Percentiles rank a stretch among this genome's conserved stretches.
Conservation (phyloP, 1,284 basidiomycete genomes). For the Hymenochaete sp. region DNA sequence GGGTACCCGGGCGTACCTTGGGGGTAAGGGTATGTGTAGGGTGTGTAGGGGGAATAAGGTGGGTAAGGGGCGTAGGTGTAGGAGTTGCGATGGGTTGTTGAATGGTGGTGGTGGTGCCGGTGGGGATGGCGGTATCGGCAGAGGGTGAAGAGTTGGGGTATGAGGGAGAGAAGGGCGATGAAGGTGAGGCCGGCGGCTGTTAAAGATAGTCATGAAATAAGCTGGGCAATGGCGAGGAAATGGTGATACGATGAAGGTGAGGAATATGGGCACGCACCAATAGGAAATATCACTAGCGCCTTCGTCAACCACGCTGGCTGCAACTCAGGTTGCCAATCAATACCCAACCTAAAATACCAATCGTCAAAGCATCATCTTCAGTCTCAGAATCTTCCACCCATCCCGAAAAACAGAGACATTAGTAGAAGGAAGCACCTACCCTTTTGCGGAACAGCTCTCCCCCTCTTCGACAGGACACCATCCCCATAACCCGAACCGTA, state of each 20-base stretch:
- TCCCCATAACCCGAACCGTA: slow-evolving; percentile 26
- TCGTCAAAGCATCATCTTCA: no score
- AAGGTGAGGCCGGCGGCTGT: slow-evolving; percentile 25
- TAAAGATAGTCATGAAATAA: neutral
- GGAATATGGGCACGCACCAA: slow-evolving; percentile 20
- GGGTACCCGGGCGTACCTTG: no score
- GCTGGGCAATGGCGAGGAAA: neutral
- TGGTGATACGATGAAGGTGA: slow-evolving; percentile 1
- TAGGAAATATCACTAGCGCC: slow-evolving; percentile 24
- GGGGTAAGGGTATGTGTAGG: no score
- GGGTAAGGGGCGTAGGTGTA: neutral
- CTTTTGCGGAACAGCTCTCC: slow-evolving; percentile 20
- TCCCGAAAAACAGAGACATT: neutral
- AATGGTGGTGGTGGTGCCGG: no score
- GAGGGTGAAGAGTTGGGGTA: slow-evolving; percentile 22
- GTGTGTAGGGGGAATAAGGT: no score
- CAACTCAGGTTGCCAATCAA: slow-evolving; percentile 22
- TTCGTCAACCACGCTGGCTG: slow-evolving; percentile 22
- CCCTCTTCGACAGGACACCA: slow-evolving; percentile 24
- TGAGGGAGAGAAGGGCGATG: slow-evolving; percentile 20
- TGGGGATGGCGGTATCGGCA: slow-evolving; percentile 20
- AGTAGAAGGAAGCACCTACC: slow-evolving; percentile 17
- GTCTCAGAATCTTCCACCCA: neutral
- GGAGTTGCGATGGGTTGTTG: slow-evolving; percentile 23
- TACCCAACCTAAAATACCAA: slow-evolving; percentile 25